Evolutionary conservation across 805 yeast species (phyloP), one percentile per base, ranked within the genome.

Genomic region (Myxozyma melibiosi): DNA sequence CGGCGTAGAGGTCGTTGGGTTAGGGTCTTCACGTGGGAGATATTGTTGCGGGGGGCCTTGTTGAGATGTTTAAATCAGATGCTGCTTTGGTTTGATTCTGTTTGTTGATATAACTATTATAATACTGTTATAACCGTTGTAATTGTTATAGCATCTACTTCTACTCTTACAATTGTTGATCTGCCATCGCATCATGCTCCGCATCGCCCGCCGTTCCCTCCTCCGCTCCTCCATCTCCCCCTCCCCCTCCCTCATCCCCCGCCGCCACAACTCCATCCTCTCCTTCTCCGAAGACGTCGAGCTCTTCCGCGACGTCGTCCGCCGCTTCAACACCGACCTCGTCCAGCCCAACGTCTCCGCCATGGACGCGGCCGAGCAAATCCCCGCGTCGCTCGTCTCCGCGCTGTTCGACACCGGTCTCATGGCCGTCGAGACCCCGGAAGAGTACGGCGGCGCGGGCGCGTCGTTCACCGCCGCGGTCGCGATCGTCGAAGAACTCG

Each of bases 391-490:
- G n/a, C 52, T 72, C 35, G 65, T 73, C 39, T 52, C 61, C 50
- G 71, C 65, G 24, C 64, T 72, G 66, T 72, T 72, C 43, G 78
- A 74, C 27, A 69, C 69, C 45, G 79, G 79, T 2, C 68, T 76
- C 13, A 75, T 75, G 79, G 79, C 73, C n/a, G 70, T 75, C 39
- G 79, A 75, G 63, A 75, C 78, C n/a, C 77, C 78, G 20, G 78
- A 75, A 61, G 76, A 76, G 63, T 65, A 67, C 22, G 79, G 79
- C 14, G 79, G 79, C 18, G 77, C 78, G 5, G 79, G 77, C 18
- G 79, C 78, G 14, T 67, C 72, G 31, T 75, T 75, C 66, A 75
- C 78, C 16, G 72, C 77, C 9, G 79, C 79, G 2, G 74, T 76
- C 46, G 55, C 76, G n/a, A 76, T 72, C 4, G 76, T 75, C 5